Conservation (phyloP, 164 flowering plant species). For the Sedum album region DNA sequence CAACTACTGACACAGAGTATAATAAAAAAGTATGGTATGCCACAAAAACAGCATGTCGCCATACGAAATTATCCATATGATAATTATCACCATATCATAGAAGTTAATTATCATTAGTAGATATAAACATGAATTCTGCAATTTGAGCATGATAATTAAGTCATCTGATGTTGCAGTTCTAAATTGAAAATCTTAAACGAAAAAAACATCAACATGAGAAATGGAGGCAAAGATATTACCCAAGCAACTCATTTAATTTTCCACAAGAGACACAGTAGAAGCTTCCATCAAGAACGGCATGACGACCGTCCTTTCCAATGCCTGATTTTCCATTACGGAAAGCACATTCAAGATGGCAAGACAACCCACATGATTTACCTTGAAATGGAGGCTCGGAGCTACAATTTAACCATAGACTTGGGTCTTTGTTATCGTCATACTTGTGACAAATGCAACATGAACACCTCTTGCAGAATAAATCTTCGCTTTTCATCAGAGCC, state of each 20-base stretch:
- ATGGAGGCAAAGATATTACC: conserved; percentile 37
- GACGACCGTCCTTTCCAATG: conserved; percentile 34
- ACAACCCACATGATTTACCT: conserved; percentile 71
- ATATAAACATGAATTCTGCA: too few relatives aligned
- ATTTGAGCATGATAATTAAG: too few relatives aligned
- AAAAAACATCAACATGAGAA: neutral
- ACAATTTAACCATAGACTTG: conserved; percentile 91
- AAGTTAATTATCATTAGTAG: too few relatives aligned
- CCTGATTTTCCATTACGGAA: conserved; percentile 59
- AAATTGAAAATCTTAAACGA: neutral
- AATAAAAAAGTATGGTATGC: too few relatives aligned
- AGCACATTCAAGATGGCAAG: conserved; percentile 94
- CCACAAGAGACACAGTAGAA: conserved; percentile 76
- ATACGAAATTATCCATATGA: too few relatives aligned
- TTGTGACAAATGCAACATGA: conserved; percentile 81
- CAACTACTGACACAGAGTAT: too few relatives aligned
- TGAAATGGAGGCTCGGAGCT: conserved; percentile 63
- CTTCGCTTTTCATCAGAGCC: conserved; percentile 48
- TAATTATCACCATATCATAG: too few relatives aligned
- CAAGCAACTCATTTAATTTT: conserved; percentile 73
- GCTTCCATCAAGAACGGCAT: conserved; percentile 51
- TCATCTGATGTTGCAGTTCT: too few relatives aligned
- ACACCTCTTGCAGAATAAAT: conserved; percentile 84
- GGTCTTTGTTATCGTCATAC: conserved; percentile 97
- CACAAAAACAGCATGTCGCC: too few relatives aligned